phyloP scores from a whole-genome alignment of 768 basidiomycete genomes.

The Crepidotus variabilis region DNA sequence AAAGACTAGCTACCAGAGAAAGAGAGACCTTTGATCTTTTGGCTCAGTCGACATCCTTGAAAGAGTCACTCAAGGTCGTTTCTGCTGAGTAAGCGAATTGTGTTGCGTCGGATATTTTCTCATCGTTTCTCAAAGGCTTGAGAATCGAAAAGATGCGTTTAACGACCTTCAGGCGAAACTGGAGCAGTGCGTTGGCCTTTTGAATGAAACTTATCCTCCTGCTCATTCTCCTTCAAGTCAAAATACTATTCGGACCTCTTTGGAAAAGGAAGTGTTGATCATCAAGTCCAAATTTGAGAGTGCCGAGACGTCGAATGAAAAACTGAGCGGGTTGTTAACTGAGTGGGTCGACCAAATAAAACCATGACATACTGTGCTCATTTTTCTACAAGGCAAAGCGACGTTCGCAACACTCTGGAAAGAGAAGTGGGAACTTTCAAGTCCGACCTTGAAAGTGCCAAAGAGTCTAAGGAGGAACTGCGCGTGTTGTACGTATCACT shows the following conservation, averaged over 20 bases:
- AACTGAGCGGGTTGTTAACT: slow-evolving; percentile 20
- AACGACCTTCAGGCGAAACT: neutral
- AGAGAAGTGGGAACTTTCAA: slow-evolving; percentile 20
- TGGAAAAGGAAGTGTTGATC: slow-evolving; percentile 21
- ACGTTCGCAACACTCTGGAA: slow-evolving; percentile 19
- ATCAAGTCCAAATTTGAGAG: slow-evolving; percentile 18
- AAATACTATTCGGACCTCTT: slow-evolving; percentile 18
- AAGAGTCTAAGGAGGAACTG: slow-evolving; percentile 25
- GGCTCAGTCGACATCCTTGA: slow-evolving; percentile 16
- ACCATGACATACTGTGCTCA: too few relatives aligned
- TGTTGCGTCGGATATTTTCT: neutral
- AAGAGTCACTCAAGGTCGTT: slow-evolving; percentile 18
- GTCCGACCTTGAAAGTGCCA: slow-evolving; percentile 15
- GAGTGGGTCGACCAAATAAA: too few relatives aligned
- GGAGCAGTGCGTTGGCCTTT: slow-evolving; percentile 6
- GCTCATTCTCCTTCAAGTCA: too few relatives aligned
- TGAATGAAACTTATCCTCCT: neutral
- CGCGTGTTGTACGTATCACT: slow-evolving; percentile 18
- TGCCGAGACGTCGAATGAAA: slow-evolving; percentile 22
- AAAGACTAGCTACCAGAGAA: slow-evolving; percentile 23
- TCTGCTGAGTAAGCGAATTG: slow-evolving; percentile 1
- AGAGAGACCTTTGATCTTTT: slow-evolving; percentile 22
- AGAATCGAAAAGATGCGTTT: neutral
- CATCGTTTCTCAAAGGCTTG: neutral
- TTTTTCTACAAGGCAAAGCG: slow-evolving; percentile 6